Base-by-base conservation (phyloP, 495 filamentous ascomycete species). In the Aspergillus ellipticus region DNA sequence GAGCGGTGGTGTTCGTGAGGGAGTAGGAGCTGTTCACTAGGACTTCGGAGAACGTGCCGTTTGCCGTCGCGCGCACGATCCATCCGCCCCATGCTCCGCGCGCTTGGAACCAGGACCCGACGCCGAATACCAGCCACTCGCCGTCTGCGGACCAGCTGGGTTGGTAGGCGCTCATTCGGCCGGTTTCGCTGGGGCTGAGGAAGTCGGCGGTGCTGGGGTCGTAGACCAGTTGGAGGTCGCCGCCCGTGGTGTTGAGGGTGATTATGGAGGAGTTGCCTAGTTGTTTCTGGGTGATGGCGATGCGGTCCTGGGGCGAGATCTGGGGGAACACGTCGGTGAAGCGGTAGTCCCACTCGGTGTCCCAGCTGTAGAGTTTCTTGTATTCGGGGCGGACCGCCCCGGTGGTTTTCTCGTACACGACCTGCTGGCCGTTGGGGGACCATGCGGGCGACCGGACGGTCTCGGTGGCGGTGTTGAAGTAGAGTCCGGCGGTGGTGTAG, bases 251-350 rank as follows among this genome's bases (percentile, higher is more conserved):
- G 17, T 55, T 57, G 46, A 63, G 53, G 0, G 62, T 54, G 5
- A 63, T 42, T 20, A 69, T 57, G 26, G 64, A 64, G 2, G 66
- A 64, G 50, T 67, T 63, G 48, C 66, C 68, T 11, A 66, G 60
- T 33, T 67, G 64, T 42, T 65, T 68, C 37, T 65, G 46, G 0
- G 68, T 69, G n/a, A 69, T 62, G 49, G 62, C 66, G 6, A 69
- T 31, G 13, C 45, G 48, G 24, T 62, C 55, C 15, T 64, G 42
- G 6, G 47, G 49, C 7, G 60, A 64, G 16, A 65, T 47, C 20
- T 68, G 65, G 1, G 68, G 68, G 57, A 69, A 69, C 3, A 71
- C 66, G 42, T 71, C 66, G 5, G 59, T 71, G 59, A 71, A 71
- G 17, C 64, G 66, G 43, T 71, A 71, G 1, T 68, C 68, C 68